phyloP scores from a whole-genome alignment of 164 flowering plant species.

The Piper betle region DNA sequence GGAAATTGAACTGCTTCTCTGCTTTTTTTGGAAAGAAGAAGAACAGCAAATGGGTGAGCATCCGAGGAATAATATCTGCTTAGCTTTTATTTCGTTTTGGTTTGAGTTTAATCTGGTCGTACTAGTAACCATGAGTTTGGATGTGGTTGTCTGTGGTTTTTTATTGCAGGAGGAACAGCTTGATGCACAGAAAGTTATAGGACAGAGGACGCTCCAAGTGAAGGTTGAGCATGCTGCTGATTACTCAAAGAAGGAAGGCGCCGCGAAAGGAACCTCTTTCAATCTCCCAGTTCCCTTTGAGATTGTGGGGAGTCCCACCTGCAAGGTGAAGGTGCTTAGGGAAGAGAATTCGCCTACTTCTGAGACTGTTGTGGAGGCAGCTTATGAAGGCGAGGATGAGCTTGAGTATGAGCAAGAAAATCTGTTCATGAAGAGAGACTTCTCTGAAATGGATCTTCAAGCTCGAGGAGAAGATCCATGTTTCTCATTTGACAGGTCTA shows the following conservation, averaged over 20 bases:
- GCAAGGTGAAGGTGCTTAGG: constrained; percentile 31
- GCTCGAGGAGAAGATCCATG: constrained; percentile 12
- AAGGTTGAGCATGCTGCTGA: constrained; percentile 26
- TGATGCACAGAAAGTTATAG: constrained; percentile 7
- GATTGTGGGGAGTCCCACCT: constrained; percentile 15
- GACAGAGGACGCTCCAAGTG: constrained; percentile 24
- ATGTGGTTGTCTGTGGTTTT: not conserved
- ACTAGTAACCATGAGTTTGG: not conserved
- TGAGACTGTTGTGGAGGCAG: constrained; percentile 31
- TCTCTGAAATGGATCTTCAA: constrained; percentile 48
- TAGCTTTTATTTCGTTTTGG: not conserved
- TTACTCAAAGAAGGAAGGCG: constrained; percentile 13
- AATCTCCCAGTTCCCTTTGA: constrained; percentile 24
- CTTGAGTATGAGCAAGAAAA: constrained; percentile 34
- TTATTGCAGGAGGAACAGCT: constrained; percentile 14
- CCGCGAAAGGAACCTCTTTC: constrained; percentile 23
- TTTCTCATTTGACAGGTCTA: constrained; percentile 6
- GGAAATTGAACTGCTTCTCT: constrained; percentile 36
- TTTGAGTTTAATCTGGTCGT: not conserved
- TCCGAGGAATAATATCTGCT: constrained; percentile 28
- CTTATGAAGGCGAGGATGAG: constrained; percentile 85
- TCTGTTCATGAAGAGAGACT: constrained; percentile 32
- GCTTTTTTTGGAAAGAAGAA: constrained; percentile 31
- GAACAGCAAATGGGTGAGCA: constrained; percentile 22
- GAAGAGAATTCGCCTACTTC: constrained; percentile 22